Base-by-base conservation (phyloP, 148 eudicot species). In the Arctostaphylos glauca region DNA sequence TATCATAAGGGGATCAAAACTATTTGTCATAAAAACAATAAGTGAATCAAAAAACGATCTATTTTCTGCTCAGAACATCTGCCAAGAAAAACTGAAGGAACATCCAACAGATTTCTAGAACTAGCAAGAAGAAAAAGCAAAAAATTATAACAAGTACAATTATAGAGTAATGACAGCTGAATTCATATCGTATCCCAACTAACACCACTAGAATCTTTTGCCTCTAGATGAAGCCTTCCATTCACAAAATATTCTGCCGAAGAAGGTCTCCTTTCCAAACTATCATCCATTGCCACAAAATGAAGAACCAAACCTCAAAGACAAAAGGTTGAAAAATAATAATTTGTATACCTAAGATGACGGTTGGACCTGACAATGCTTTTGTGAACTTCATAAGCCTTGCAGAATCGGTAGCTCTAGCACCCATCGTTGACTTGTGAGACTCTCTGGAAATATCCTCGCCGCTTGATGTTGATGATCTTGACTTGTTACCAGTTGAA, bases 391-490 rank as follows among this genome's bases (percentile, higher is more conserved):
- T 96, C 89, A 83, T 86, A 81, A 96, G 88, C 90, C 96, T 92
- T 52, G 98, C 98, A 79, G 99, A 92, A 90, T 96, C 99, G 7
- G 94, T 94, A 86, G 97, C 92, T 88, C 96, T 88, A 76, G 96
- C 92, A 76, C 90, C 92, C 83, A 90, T 82, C 70, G 87, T 76
- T 59, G 90, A 76, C 85, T 89, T 96, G 54, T 91, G 97, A 56
- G 88, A 85, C 78, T 93, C 98, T 84, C 85, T 87, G 48, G 92
- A 83, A 55, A 85, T 77, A 84, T 81, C 60, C 75, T 87, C 93
- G 67, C 81, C 46, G 16, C 81, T 88, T 77, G 91, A 81, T 19
- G 72, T 85, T 43, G 86, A 86, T 70, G 93, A 64, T 82, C 86
- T 91, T 46, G 90, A 85, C 84, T 88, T 88, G 83, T 84, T 90